Conservation (phyloP, 495 filamentous ascomycete genomes). For the Neurospora sp. region DNA sequence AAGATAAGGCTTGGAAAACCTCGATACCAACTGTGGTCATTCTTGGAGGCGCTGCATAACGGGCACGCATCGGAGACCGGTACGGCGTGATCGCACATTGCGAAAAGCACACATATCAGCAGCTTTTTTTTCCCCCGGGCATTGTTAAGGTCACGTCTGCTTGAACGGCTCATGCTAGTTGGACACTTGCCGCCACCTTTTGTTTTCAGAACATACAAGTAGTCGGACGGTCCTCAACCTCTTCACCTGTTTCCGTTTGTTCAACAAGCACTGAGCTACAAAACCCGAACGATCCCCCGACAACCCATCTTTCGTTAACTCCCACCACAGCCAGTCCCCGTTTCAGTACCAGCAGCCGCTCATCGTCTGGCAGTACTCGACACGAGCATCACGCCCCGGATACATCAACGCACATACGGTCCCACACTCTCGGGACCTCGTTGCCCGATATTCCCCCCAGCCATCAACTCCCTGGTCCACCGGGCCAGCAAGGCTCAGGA, state of each 20-base stretch:
- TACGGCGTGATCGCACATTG: neutral
- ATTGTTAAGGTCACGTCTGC: neutral
- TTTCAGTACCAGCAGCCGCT: neutral
- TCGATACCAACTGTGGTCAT: conserved; percentile 1
- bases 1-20: conserved; percentile 19
- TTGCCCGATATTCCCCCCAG: conserved; percentile 36
- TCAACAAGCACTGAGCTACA: neutral
- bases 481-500: conserved; percentile 32
- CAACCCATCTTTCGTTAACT: neutral
- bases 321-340: neutral
- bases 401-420: conserved; percentile 6
- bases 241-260: neutral
- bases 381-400: neutral
- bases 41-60: neutral
- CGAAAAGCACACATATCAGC: neutral
- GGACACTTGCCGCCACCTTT: neutral
- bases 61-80: neutral
- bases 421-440: conserved; percentile 41
- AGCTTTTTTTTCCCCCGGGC: neutral
- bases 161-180: neutral
- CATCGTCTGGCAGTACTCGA: neutral
- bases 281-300: neutral
- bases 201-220: neutral
- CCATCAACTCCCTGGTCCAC: conserved; percentile 29
- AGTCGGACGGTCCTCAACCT: neutral